Conservation (phyloP, 805 yeast species). For the Candida morakotiae region DNA sequence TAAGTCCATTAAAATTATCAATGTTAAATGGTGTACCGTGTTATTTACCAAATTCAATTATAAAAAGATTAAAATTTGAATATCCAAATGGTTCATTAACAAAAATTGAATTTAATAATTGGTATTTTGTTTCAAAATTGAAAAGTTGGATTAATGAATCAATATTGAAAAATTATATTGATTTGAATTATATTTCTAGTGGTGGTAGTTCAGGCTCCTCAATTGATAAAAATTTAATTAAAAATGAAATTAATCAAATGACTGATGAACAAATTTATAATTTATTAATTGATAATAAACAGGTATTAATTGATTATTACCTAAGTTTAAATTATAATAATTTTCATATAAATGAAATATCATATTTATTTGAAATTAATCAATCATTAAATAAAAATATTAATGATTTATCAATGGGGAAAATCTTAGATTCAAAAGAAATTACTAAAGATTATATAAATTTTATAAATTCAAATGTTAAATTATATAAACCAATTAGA, state of each 20-base stretch:
- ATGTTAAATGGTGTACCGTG: conserved; percentile 49
- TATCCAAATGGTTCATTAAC: conserved; percentile 17
- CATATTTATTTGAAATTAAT: conserved; percentile 13
- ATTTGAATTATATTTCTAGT: neutral
- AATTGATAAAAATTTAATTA: conserved; percentile 3
- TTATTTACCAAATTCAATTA: conserved; percentile 21
- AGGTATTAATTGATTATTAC: conserved; percentile 17
- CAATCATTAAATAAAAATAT: conserved; percentile 1
- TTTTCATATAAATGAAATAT: conserved; percentile 16
- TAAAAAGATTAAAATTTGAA: conserved; percentile 16
- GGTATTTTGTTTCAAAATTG: conserved; percentile 19
- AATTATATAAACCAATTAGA: conserved; percentile 5
- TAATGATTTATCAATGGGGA: conserved; percentile 5
- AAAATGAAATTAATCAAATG: conserved; percentile 16
- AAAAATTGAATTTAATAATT: conserved; percentile 14
- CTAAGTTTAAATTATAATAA: conserved; percentile 14
- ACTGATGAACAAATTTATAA: conserved; percentile 19
- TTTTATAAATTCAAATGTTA: conserved; percentile 4
- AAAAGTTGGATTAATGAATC: conserved; percentile 5
- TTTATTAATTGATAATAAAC: conserved; percentile 16
- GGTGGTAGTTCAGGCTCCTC: neutral
- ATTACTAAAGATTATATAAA: neutral
- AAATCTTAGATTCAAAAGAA: conserved; percentile 3
- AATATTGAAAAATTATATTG: conserved; percentile 1
- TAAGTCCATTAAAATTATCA: conserved; percentile 51